Evolutionary conservation across 306 rosid species (phyloP), one percentile per base, ranked within the genome.

Genomic region (Ormosia emarginata): DNA sequence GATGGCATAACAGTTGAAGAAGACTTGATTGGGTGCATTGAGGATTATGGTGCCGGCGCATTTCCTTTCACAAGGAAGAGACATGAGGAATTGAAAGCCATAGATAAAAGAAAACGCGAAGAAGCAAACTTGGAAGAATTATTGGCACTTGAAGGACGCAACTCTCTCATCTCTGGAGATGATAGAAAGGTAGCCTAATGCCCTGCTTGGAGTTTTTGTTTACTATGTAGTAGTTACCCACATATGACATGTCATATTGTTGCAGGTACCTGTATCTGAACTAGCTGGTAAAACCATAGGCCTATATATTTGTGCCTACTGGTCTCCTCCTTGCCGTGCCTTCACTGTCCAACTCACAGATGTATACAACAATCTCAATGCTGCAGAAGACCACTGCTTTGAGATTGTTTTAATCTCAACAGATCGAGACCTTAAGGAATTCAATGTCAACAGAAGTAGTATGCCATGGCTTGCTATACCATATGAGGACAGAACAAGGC

Each of bases 401-500:
- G 98, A 95, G 84, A 81, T 92, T 81, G 85, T 95, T 53, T 74
- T 90, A 17, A 68, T 95, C 83, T 95, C 99, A 43, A 93, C 94
- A 3, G 97, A 95, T 79, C 86, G 91, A 81, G 94, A 93, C 80
- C 87, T 78, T 37, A 63, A 82, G 15, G 98, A 93, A 65, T 95
- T 93, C 82, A 88, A 92, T 68, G 84, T 86, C 55, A 86, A 86
- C 81, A 67, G 62, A 53, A 61, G 70, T 36, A 81, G 64, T 59
- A 93, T 91, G 97, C 97, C 98, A 3, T 95, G 98, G 99, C 97
- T 89, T 10, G 90, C 92, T 13, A 78, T 95, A 52, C 96, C 98
- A 0, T 95, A 88, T 18, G 86, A 84, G 59, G 99, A 93, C 71
- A 88, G 83, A 68, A 83, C 94, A 73, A 85, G 94, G 73, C 96